A percentile compares a stretch with the other conserved stretches of the same genome.
These are phyloP conservation scores for Penicillium sp. DNA, from an alignment of 2,329 filamentous ascomycete species.

Conservation along the genomic window DNA sequence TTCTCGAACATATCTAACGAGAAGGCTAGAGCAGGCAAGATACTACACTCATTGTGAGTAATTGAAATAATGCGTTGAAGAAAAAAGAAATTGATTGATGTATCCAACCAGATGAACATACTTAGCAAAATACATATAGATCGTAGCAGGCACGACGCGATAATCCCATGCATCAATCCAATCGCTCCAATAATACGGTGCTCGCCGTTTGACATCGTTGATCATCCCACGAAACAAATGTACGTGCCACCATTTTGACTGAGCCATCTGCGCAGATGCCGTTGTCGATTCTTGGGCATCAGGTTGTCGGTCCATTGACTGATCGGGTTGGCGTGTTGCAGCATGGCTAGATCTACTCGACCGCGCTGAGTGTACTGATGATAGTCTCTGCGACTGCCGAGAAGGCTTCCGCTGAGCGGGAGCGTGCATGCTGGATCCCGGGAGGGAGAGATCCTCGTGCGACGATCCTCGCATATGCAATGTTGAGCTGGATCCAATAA, in stretches of 20 bases:
- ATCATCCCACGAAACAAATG: conserved; percentile 75
- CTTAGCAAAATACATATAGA: conserved; percentile 97
- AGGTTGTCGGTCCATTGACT: conserved; percentile 8
- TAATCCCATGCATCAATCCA: conserved; percentile 90
- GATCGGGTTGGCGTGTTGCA: conserved; percentile 8
- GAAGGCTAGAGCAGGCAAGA: conserved; percentile 82
- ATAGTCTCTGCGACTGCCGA: conserved; percentile 26
- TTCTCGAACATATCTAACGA: conserved; percentile 92
- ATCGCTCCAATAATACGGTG: conserved; percentile 77
- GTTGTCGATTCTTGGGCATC: conserved; percentile 8
- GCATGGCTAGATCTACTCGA: conserved; percentile 16
- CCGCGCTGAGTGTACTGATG: conserved; percentile 23
- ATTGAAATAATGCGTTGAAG: not conserved
- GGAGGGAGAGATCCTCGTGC: conserved; percentile 25
- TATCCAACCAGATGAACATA: conserved; percentile 43
- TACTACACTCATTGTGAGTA: conserved; percentile 52
- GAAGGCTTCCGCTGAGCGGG: conserved; percentile 28
- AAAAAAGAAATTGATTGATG: not conserved
- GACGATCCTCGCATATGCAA: conserved; percentile 17
- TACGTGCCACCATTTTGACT: conserved; percentile 68
- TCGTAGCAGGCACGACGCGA: conserved; percentile 77
- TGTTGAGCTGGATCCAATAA: not conserved
- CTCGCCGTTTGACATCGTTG: conserved; percentile 71
- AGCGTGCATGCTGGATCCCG: conserved; percentile 30
- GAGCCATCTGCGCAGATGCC: conserved; percentile 16